Percentiles rank a stretch among this genome's conserved stretches.
Evolutionary conservation across 805 yeast genomes (phyloP).

Genomic region (Ogataea trehalophila): DNA sequence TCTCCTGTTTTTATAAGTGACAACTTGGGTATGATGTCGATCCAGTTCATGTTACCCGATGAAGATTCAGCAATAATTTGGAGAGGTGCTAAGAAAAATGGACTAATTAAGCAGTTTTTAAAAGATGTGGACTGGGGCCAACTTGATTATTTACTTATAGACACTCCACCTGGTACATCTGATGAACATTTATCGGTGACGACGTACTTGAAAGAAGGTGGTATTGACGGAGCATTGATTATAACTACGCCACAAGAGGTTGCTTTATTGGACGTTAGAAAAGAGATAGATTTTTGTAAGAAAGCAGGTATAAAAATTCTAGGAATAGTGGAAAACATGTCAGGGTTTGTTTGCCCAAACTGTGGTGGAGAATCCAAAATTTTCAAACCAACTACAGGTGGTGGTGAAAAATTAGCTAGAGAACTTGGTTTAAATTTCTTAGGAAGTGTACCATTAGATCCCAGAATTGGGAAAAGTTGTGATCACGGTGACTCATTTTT

Average conservation of each 20-base stretch:
- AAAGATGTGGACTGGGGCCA: constrained; percentile 96
- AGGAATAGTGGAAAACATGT: constrained; percentile 96
- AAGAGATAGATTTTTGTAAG: constrained; percentile 90
- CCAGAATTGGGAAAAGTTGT: constrained; percentile 85
- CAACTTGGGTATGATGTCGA: constrained; percentile 91
- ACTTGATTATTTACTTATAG: constrained; percentile 81
- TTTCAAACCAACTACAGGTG: constrained; percentile 95
- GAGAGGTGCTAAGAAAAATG: constrained; percentile 96
- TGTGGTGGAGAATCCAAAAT: constrained; percentile 89
- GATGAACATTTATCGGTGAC: constrained; percentile 94
- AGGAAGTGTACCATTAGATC: constrained; percentile 94
- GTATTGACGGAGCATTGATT: constrained; percentile 91
- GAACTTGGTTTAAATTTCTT: constrained; percentile 75
- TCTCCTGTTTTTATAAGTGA: constrained; percentile 95
- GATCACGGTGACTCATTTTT: constrained; percentile 83
- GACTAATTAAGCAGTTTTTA: constrained; percentile 86
- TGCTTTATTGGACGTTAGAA: constrained; percentile 88
- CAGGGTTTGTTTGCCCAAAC: constrained; percentile 95
- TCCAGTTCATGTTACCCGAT: constrained; percentile 91
- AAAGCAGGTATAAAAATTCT: constrained; percentile 83
- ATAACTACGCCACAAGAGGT: constrained; percentile 99
- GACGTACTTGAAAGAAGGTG: constrained; percentile 80
- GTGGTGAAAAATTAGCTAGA: constrained; percentile 78
- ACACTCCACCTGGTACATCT: constrained; percentile 98
- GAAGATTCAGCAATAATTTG: constrained; percentile 92